Evolutionary conservation across 352 stramenopile species (phyloP), one percentile per base, ranked within the genome.

Genomic region (Phytophthora colocasiae): DNA sequence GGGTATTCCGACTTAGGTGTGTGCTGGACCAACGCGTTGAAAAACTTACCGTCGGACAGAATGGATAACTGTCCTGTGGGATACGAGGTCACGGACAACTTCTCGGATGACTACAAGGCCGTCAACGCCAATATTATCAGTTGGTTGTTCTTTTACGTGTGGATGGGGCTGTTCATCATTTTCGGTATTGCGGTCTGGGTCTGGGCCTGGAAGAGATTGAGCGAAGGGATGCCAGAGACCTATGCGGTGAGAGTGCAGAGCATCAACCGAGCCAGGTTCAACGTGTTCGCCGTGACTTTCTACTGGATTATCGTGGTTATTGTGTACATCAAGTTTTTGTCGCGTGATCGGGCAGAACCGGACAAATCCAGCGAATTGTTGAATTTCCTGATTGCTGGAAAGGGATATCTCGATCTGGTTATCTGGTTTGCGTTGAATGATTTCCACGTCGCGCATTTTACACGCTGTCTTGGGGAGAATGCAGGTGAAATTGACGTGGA

Each of bases 401-500:
- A 96, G 61, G 89, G 89, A 22, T 95, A 95, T 66, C 63, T 96
- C n/a, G 89, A 96, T 54, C 63, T 96, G 22, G 87, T 96, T 7
- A 95, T 96, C 46, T 96, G 89, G 89, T 95, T 96, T 53, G 77
- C 85, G 38, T 63, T 95, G 31, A 96, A 96, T 63, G 89, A 95
- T 52, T 95, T 95, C 51, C 83, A 81, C 41, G 59, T 95, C n/a
- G 71, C 75, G 6, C 85, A 94, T 41, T 93, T 95, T 43, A 89
- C 85, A 41, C 80, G 75, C 7, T 92, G 80, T 63, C 69, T 91
- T 2, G 63, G 73, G 17, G 80, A 87, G 22, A 73, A 76, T 41
- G 56, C 81, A 4, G 77, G 86, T 12, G 83, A 94, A 6, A 77
- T 89, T 34, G 88, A 96, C 24, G 75, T 96, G 10, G 86, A 95